Evolutionary conservation across 2,329 filamentous ascomycete genomes (phyloP).

Genomic region (Stagonosporopsis vannaccii): DNA sequence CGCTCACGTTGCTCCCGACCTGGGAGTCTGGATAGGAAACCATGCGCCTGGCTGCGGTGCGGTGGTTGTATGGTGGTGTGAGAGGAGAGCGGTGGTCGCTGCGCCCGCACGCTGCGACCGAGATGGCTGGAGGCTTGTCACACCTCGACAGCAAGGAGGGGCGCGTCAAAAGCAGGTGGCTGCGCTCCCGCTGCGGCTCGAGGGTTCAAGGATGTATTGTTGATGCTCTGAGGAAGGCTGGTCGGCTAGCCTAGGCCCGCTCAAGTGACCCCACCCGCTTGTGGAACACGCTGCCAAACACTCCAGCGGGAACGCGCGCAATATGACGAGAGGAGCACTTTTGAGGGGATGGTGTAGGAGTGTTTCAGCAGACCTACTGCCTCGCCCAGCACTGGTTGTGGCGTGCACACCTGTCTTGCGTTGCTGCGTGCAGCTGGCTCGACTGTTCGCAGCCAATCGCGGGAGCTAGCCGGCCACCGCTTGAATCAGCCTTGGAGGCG

Average conservation of each 20-base stretch:
- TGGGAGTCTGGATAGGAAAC: constrained; percentile 67
- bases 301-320: constrained; percentile 21
- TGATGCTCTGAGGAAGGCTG: constrained; percentile 6
- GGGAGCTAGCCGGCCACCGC: constrained; percentile 39
- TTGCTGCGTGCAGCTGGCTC: constrained; percentile 31
- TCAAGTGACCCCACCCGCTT: constrained; percentile 10
- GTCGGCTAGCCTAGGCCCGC: constrained; percentile 10
- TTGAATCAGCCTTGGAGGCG: constrained; percentile 37
- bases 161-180: constrained; percentile 36
- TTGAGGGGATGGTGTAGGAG: constrained; percentile 16
- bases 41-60: constrained; percentile 54
- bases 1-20: constrained; percentile 38
- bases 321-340: constrained; percentile 17
- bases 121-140: constrained; percentile 26
- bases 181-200: constrained; percentile 30
- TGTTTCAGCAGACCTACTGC: constrained; percentile 41
- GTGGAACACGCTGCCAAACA: constrained; percentile 6
- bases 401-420: constrained; percentile 37
- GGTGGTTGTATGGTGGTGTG: neutral
- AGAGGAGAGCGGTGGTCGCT: neutral
- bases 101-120: constrained; percentile 19
- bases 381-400: constrained; percentile 37
- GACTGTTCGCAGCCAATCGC: constrained; percentile 31
- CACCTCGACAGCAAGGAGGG: constrained; percentile 24
- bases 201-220: constrained; percentile 4